Evolutionary conservation across 495 filamentous ascomycete genomes (phyloP), one percentile per base, ranked within the genome.

Genomic region (Recurvomyces mirabilis): DNA sequence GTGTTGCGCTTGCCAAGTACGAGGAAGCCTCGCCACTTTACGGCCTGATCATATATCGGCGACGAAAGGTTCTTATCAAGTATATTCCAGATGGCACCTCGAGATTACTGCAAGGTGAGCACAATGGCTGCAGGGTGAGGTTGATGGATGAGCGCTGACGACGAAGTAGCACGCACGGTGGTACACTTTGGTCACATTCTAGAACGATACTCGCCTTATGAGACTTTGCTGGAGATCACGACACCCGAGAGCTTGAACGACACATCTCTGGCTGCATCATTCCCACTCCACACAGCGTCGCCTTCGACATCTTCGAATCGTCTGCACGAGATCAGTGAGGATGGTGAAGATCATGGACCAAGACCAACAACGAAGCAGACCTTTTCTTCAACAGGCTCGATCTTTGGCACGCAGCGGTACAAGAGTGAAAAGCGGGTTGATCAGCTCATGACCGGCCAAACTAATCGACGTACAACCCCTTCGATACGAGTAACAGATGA

Each of bases 1-100:
- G 87, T 44, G 78, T 75, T 48, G 71, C 78, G 32, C 77, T 95
- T 49, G 77, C 80, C 23, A 67, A 72, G 51, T 93, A 93, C 55
- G 73, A 80, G 28, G 86, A 95, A 45, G 72, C 70, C 32, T 89
- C 85, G 36, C 91, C 93, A 10, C 67, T 98, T 19, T 98, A 88
- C 58, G 93, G 91, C 28, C 91, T 94, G 49, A 65, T 98, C 41
- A 75, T 84, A 43, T 96, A 95, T 57, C 74, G 91, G 19, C 78
- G 88, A 53, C 75, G 86, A 54, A 95, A 87, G 65, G 82, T 96
- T 41, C 66, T 98, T 33, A 73, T 98, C 55, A 94, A 88, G 60
- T 94, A 87, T 57, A 68, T 94, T 40, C 93, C 93, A 2, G 84
- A 94, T 51, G 85, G 81, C 25, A 81, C 87, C 38, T 95, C 89